Conservation (phyloP, 2,329 filamentous ascomycete species). For the Botrytis medusae region DNA sequence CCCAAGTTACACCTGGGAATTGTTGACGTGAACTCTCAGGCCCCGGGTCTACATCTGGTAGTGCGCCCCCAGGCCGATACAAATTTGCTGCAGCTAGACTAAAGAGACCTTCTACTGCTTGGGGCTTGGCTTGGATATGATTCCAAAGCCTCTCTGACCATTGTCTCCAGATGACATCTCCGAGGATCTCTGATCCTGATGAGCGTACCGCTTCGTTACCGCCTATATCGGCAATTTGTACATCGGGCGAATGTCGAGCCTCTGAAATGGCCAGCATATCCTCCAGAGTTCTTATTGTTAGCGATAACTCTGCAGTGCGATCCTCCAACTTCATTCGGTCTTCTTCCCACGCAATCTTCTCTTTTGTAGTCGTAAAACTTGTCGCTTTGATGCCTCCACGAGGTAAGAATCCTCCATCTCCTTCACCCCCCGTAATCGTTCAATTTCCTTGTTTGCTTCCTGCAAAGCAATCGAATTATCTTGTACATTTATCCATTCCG, state of each 20-base stretch:
- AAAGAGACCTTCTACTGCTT: constrained; percentile 12
- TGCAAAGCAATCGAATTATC: constrained; percentile 1
- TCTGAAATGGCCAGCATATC: neutral
- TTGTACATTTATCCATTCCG: neutral
- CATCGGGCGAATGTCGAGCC: neutral
- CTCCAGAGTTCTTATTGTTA: constrained; percentile 10
- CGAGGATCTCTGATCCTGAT: neutral
- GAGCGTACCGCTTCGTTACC: no score
- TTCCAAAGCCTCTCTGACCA: constrained; percentile 10
- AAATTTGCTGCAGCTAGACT: constrained; percentile 17
- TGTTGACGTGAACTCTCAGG: neutral
- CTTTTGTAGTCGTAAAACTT: neutral
- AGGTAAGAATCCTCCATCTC: neutral
- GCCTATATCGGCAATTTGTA: neutral
- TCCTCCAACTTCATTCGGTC: neutral
- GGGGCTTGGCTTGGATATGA: constrained; percentile 5
- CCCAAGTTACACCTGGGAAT: constrained; percentile 10
- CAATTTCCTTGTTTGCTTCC: constrained; percentile 3
- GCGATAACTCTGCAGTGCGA: neutral
- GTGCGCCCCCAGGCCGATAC: neutral
- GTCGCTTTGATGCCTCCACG: neutral
- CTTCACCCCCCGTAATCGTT: neutral
- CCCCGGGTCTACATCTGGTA: neutral
- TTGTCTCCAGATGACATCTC: constrained; percentile 8
- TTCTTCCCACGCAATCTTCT: constrained; percentile 8